Evolutionary conservation across 208 protist genomes (phyloP).

Genomic region (Naegleria lovaniensis): DNA sequence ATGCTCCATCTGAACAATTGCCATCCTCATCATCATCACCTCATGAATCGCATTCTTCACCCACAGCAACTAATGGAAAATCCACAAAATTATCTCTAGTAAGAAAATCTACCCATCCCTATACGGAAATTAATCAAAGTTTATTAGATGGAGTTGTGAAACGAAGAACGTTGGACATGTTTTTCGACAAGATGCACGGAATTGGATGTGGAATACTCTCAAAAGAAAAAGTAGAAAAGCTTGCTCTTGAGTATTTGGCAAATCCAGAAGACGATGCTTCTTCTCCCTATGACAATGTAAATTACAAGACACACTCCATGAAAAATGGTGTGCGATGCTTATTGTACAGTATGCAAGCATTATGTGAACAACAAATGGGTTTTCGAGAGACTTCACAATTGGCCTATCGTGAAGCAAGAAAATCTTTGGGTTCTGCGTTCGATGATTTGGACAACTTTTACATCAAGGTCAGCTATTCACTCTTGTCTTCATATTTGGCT

Average conservation of each 20-base stretch:
- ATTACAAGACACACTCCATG: not conserved
- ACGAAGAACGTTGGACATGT: not conserved
- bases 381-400: not conserved
- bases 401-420: not conserved
- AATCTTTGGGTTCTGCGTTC: not conserved
- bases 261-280: not conserved
- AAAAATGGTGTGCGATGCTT: not conserved
- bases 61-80: not conserved
- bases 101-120: not conserved
- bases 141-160: not conserved
- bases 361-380: not conserved
- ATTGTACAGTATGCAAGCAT: not conserved
- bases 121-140: not conserved
- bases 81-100: not conserved
- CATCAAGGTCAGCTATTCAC: not conserved
- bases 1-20: not conserved
- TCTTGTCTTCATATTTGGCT: not conserved
- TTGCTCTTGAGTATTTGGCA: not conserved
- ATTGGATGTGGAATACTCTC: not conserved
- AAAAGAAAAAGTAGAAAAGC: not conserved
- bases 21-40: not conserved
- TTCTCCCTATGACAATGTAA: not conserved
- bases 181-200: not conserved
- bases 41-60: not conserved
- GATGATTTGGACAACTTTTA: not conserved